Base-by-base conservation (phyloP, 148 eudicot species). In the Polygonum aviculare region DNA sequence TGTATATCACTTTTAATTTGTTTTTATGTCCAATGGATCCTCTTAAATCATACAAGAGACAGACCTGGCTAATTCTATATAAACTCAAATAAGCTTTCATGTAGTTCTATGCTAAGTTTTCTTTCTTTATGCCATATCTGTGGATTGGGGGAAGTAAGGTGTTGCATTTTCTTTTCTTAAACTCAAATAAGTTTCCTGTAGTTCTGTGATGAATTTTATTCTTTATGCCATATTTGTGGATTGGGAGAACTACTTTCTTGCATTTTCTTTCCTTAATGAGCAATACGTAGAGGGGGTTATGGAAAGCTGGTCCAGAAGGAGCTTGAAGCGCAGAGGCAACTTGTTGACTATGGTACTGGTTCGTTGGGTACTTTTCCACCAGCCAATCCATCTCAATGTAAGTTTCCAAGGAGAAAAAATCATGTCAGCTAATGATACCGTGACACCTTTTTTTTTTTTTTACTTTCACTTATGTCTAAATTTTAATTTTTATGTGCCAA, bases 231-330 rank as follows among this genome's bases (percentile, higher is more conserved):
- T 63, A 36, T 21, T 9, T 47, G 2, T 44, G 50, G 52, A 72
- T 48, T 47, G 26, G 10, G 70, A 35, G 7, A 31, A 63, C 40
- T 63, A 63, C 15, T 41, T 14, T 12, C 40, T 10, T 63, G 70
- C 33, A 63, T 31, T 31, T 71, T 35, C 31, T 80, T 82, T 84
- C 89, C 97, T 90, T 91, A 82, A 91, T 79, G 74, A 80, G 81
- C 78, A 73, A 65, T 80, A 94, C 98, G 97, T 80, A 91, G 98
- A 90, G 98, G 98, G 80, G 98, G 98, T 79, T 94, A 94, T 80
- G 98, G 98, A 74, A 91, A 94, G 78, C 80, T 94, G 83, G 98
- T 94, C 63, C 98, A 94, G 77, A 90, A 78, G 79, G 98, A 94
- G 81, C 82, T 94, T 78, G 98, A 94, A 86, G 92, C 85, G 15